Conservation (phyloP, 2,329 filamentous ascomycete species). For the Aplosporella prunicola region DNA sequence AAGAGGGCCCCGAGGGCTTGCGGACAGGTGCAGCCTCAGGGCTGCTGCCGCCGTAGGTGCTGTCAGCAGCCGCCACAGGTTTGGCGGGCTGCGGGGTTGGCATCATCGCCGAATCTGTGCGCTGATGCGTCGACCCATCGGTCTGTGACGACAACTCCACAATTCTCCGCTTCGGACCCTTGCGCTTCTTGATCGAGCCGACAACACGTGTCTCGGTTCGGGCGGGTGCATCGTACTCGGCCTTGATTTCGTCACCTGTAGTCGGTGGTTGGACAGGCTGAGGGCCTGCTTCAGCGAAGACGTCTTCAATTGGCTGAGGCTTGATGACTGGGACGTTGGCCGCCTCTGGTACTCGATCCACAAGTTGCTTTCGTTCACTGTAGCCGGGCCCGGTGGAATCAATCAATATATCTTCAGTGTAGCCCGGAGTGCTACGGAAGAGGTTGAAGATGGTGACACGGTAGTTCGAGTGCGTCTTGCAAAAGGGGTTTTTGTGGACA, state of each 20-base stretch:
- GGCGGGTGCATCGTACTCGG: too few species aligned
- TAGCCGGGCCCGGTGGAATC: conserved; percentile 78
- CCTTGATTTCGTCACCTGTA: not conserved
- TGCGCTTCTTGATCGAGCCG: conserved; percentile 27
- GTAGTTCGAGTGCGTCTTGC: conserved; percentile 75
- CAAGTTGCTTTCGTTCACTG: conserved; percentile 71
- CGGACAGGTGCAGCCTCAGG: conserved; percentile 19
- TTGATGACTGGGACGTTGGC: conserved; percentile 70
- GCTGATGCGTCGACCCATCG: conserved; percentile 14
- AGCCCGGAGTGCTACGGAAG: conserved; percentile 82
- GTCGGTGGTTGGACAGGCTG: conserved; percentile 1
- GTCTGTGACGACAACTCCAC: conserved; percentile 47
- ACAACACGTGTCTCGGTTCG: too few species aligned
- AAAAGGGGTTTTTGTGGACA: conserved; percentile 86
- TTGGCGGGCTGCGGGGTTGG: conserved; percentile 3
- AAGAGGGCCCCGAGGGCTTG: conserved; percentile 4
- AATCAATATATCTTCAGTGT: conserved; percentile 81
- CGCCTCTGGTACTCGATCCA: conserved; percentile 70
- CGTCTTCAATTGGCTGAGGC: conserved; percentile 51
- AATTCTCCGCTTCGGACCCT: conserved; percentile 46
- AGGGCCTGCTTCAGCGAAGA: conserved; percentile 11
- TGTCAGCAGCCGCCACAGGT: conserved; percentile 6
- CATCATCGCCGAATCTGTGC: conserved; percentile 9
- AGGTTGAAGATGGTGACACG: conserved; percentile 91
- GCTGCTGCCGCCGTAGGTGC: conserved; percentile 16